A percentile compares a stretch with the other conserved stretches of the same genome.
phyloP scores from a whole-genome alignment of 1,139 yeast species.

The Spencermartinsiella ligniputridi region DNA sequence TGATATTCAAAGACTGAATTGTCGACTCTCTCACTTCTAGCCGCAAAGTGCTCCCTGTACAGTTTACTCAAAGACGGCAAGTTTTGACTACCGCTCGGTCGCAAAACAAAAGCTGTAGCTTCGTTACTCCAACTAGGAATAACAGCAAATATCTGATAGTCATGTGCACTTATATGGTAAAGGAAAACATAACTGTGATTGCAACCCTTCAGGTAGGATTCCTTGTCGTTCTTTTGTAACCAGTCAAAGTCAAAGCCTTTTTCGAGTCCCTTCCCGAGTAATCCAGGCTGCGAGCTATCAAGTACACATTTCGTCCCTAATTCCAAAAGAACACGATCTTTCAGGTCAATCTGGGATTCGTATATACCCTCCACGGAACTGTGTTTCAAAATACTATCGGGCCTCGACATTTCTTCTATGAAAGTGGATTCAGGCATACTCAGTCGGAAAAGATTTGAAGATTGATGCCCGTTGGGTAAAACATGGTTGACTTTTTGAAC shows the following conservation, averaged over 20 bases:
- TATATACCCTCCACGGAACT: conserved; percentile 65
- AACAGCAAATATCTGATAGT: conserved; percentile 68
- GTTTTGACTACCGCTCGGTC: conserved; percentile 64
- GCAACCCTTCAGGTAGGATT: conserved; percentile 50
- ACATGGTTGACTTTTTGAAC: conserved; percentile 56
- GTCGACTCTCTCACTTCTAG: conserved; percentile 45
- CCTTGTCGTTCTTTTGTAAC: conserved; percentile 22
- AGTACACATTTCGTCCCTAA: conserved; percentile 72
- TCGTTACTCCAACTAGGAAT: conserved; percentile 62
- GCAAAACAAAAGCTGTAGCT: conserved; percentile 55
- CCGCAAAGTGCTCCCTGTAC: conserved; percentile 49
- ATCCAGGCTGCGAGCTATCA: conserved; percentile 66
- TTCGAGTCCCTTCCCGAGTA: conserved; percentile 82
- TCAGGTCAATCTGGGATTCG: conserved; percentile 64
- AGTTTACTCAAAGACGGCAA: conserved; percentile 51
- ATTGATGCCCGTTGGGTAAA: conserved; percentile 68
- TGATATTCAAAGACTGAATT: conserved; percentile 28
- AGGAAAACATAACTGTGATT: conserved; percentile 62
- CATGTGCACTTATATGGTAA: conserved; percentile 68
- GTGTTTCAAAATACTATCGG: conserved; percentile 63
- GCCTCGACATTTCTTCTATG: conserved; percentile 51
- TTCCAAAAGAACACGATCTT: conserved; percentile 72
- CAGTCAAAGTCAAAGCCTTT: conserved; percentile 73
- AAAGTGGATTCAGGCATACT: conserved; percentile 64
- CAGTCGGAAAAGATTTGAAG: conserved; percentile 54